These are phyloP conservation scores for Neurospora sp. DNA, from an alignment of 495 filamentous ascomycete species.

Conservation along the genomic window DNA sequence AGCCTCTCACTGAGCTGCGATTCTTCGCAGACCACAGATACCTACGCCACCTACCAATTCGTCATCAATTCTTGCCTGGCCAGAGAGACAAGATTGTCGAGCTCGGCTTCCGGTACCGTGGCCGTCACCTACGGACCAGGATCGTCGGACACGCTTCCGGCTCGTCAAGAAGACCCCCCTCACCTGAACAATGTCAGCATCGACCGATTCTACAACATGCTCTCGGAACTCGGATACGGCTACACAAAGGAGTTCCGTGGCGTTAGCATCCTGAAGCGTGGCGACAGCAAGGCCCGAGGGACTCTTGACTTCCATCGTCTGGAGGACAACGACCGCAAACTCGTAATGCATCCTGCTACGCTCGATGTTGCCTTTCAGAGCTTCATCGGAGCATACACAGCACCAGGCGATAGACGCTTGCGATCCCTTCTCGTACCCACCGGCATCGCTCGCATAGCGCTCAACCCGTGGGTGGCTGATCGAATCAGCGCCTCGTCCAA, in stretches of 20 bases:
- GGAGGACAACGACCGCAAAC: neutral
- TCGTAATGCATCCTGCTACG: conserved; percentile 18
- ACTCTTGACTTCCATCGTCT: no score
- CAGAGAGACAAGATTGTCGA: neutral
- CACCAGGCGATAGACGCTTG: conserved; percentile 14
- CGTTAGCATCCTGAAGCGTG: neutral
- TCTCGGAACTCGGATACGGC: conserved; percentile 2
- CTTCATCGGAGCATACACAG: conserved; percentile 12
- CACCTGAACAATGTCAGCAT: neutral
- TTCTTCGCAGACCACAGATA: neutral
- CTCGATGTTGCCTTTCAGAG: conserved; percentile 23
- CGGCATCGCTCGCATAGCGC: conserved; percentile 5
- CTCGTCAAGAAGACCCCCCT: neutral
- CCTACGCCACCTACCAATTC: neutral
- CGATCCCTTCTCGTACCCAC: conserved; percentile 15
- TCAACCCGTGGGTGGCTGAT: conserved; percentile 7
- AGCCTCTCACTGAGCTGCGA: neutral
- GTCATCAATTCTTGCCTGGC: neutral
- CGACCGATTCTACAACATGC: conserved; percentile 3
- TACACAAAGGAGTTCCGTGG: conserved; percentile 5
- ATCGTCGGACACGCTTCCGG: neutral
- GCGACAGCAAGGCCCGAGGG: no score
- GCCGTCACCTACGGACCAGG: neutral
- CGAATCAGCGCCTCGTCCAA: neutral
- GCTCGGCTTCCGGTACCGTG: neutral